Evolutionary conservation across 1,284 basidiomycete genomes (phyloP).

Genomic region (Exobasidium cylindrosporum): DNA sequence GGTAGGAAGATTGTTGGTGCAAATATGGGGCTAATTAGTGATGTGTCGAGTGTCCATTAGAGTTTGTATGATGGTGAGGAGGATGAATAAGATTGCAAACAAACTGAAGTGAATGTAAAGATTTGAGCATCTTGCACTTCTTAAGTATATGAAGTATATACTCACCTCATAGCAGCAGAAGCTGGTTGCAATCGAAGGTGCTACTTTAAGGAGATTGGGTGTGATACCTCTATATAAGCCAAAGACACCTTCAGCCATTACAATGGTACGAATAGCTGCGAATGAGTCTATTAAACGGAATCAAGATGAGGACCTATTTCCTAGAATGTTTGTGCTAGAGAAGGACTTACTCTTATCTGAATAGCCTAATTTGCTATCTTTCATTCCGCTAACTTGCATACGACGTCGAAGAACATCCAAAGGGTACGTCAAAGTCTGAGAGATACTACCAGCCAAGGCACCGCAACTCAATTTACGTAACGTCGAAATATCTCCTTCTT

Average conservation of each 20-base stretch:
- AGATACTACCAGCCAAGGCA: conserved; percentile 65
- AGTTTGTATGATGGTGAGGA: background rate
- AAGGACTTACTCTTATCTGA: conserved; percentile 61
- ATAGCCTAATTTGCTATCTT: conserved; percentile 66
- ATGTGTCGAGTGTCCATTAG: background rate
- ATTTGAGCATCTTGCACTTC: too few relatives aligned
- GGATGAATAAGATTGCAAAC: conserved; percentile 4
- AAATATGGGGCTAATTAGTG: background rate
- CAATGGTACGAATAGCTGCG: conserved; percentile 70
- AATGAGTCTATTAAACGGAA: conserved; percentile 41
- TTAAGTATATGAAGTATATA: too few relatives aligned
- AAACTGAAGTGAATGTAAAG: background rate
- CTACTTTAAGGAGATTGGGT: conserved; percentile 80
- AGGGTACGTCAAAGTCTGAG: conserved; percentile 90
- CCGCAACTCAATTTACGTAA: conserved; percentile 58
- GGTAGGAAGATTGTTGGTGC: too few relatives aligned
- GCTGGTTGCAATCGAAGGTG: conserved; percentile 49
- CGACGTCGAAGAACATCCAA: conserved; percentile 89
- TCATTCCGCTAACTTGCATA: conserved; percentile 91
- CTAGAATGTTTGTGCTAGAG: conserved; percentile 4
- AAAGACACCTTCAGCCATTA: conserved; percentile 69
- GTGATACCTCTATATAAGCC: conserved; percentile 83
- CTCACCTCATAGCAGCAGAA: conserved; percentile 43
- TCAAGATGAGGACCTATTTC: background rate
- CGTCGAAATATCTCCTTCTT: conserved; percentile 44